phyloP scores from a whole-genome alignment of 768 basidiomycete genomes.

The Collybia sordida region DNA sequence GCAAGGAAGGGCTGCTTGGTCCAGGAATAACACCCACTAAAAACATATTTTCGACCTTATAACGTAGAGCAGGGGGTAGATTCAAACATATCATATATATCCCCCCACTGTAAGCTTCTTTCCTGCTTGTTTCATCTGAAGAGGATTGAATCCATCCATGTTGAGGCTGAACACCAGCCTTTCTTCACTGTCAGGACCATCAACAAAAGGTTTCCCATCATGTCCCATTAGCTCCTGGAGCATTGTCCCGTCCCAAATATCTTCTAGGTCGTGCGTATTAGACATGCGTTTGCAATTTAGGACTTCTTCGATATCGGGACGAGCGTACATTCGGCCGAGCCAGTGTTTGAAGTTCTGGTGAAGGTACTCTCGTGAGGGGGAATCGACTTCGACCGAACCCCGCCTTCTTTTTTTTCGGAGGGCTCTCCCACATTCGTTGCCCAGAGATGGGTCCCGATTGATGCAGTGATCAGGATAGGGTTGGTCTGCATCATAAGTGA shows the following conservation, averaged over 20 bases:
- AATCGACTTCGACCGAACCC: background rate
- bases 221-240: background rate
- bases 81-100: slow-evolving; percentile 3
- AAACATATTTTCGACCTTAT: slow-evolving; percentile 3
- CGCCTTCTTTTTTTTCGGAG: slow-evolving; percentile 1
- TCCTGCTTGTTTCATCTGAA: background rate
- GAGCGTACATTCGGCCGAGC: slow-evolving; percentile 21
- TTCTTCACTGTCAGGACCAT: background rate
- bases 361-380: slow-evolving; percentile 14
- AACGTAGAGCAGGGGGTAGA: slow-evolving; percentile 1
- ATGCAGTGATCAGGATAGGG: slow-evolving; percentile 19
- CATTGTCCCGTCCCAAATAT: background rate
- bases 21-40: slow-evolving; percentile 3
- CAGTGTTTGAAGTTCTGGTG: slow-evolving; percentile 28
- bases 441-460: slow-evolving; percentile 11
- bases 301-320: slow-evolving; percentile 21
- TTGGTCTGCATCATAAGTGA: slow-evolving; percentile 13
- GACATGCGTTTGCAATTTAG: slow-evolving; percentile 20
- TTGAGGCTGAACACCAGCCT: background rate
- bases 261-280: slow-evolving; percentile 17
- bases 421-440: slow-evolving; percentile 12
- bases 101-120: background rate
- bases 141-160: slow-evolving; percentile 1
- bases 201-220: background rate
- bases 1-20: background rate